Evolutionary conservation across 1,284 basidiomycete genomes (phyloP), one percentile per base, ranked within the genome.

Genomic region (Phylloporus gajari): DNA sequence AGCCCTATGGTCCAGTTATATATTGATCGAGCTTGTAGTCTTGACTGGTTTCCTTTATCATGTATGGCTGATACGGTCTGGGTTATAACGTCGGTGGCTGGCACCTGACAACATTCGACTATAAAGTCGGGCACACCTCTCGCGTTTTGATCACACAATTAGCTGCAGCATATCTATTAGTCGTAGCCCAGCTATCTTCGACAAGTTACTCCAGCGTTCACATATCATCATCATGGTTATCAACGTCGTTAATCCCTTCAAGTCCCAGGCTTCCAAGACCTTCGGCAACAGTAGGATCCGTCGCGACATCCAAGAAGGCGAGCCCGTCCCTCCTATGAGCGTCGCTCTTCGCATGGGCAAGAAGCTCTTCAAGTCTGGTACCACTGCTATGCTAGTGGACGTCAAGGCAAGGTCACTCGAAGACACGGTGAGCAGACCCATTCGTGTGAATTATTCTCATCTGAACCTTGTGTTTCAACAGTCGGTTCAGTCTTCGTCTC

Each of bases 31-130:
- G 35, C 11, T 75, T 40, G 44, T 46, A 53, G 58, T 56, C 63
- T 63, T 9, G 68, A 69, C 68, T 60, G 30, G 65, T 73, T n/a
- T 64, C 59, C 17, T 40, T 40, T 12, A 1, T 21, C 44, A 5
- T 40, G 27, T 30, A 70, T n/a, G 77, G 76, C 76, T 79, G 72
- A 78, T 75, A n/a, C n/a, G 42, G 71, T 73, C 68, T 21, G 30
- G 63, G 2, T 70, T 58, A 58, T 32, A 65, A 69, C n/a, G 4
- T 32, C 32, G 62, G 70, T 67, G 75, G 66, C 76, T 75, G 76
- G 69, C 64, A 63, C 66, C 38, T 40, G 67, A 59, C 46, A 17
- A 48, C 21, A 21, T 38, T 66, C 40, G 46, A 25, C 60, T 72
- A 77, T 72, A 77, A 74, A 73, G 40, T 21, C n/a, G 5, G 30